Evolutionary conservation across 2,329 filamentous ascomycete species (phyloP).

Genomic region (Alternaria solani): DNA sequence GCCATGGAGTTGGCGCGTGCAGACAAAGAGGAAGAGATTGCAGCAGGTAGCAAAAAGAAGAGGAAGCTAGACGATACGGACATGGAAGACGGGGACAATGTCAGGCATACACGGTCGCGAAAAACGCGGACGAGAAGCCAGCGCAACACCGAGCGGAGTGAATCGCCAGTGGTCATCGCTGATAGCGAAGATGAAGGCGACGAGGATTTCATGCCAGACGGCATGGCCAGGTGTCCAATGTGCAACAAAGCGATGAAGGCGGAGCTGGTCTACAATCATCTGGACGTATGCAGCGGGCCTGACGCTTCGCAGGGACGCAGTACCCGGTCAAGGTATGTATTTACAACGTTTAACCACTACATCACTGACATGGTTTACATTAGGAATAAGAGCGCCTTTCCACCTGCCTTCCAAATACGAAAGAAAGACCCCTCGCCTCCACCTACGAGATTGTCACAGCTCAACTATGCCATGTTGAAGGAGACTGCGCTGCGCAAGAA

Average conservation of each 20-base stretch:
- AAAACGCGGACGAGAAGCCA: constrained; percentile 52
- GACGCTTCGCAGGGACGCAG: constrained; percentile 38
- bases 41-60: constrained; percentile 50
- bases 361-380: constrained; percentile 13
- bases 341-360: not conserved
- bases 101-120: constrained; percentile 46
- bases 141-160: constrained; percentile 37
- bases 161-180: constrained; percentile 47
- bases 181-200: constrained; percentile 52
- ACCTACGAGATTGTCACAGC: constrained; percentile 66
- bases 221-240: constrained; percentile 82
- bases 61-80: constrained; percentile 61
- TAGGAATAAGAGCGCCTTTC: constrained; percentile 35
- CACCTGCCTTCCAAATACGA: constrained; percentile 31
- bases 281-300: constrained; percentile 70
- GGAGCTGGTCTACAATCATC: constrained; percentile 77
- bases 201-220: constrained; percentile 65
- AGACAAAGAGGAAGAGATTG: constrained; percentile 37
- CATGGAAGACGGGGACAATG: constrained; percentile 51
- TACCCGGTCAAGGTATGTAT: constrained; percentile 43
- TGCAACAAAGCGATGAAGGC: constrained; percentile 83
- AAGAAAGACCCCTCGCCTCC: constrained; percentile 53
- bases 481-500: constrained; percentile 82
- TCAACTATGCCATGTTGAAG: constrained; percentile 89
- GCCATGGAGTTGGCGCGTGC: constrained; percentile 71